phyloP scores from a whole-genome alignment of 2,329 filamentous ascomycete genomes.

The Paecilomyces dactylethromorphus region DNA sequence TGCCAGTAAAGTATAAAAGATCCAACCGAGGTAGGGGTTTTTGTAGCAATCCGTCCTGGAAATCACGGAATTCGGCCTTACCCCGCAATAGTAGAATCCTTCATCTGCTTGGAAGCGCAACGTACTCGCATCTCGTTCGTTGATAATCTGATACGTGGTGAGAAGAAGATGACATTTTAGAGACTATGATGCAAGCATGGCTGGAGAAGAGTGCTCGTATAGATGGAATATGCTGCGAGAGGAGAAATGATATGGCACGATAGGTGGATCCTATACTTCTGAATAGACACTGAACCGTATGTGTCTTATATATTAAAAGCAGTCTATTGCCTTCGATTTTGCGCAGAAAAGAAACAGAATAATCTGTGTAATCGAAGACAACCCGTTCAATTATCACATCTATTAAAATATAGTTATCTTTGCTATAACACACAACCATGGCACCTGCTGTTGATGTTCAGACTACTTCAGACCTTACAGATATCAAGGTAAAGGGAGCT shows the following conservation, averaged over 20 bases:
- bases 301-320: neutral
- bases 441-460: neutral
- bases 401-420: neutral
- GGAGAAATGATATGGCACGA: neutral
- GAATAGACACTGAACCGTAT: neutral
- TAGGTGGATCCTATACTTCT: neutral
- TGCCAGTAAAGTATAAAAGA: neutral
- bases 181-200: neutral
- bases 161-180: neutral
- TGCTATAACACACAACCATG: neutral
- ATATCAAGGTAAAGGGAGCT: neutral
- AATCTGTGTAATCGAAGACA: neutral
- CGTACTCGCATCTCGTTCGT: neutral
- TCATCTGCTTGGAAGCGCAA: neutral
- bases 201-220: neutral
- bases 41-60: neutral
- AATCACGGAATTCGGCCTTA: neutral
- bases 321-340: neutral
- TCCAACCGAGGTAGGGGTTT: neutral
- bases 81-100: neutral
- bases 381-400: neutral
- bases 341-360: neutral
- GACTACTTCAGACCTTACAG: neutral
- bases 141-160: neutral
- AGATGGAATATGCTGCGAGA: neutral